Evolutionary conservation across 768 basidiomycete species (phyloP).

Genomic region (Suillus plorans): DNA sequence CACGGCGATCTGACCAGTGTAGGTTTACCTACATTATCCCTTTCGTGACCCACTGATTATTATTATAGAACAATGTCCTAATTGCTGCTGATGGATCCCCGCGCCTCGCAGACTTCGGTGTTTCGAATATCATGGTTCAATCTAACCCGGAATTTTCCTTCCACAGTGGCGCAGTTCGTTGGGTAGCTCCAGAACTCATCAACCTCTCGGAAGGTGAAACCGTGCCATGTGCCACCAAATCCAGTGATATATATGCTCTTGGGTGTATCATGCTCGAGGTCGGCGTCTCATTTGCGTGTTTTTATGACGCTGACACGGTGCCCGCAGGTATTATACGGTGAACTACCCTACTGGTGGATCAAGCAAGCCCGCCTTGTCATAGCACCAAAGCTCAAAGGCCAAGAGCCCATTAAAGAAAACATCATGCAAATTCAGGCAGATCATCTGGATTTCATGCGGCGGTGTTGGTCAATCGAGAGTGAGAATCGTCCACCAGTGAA

Average conservation of each 20-base stretch:
- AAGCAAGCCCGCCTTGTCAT: constrained; percentile 23
- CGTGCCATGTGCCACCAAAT: background rate
- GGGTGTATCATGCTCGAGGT: constrained; percentile 32
- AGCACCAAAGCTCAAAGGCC: background rate
- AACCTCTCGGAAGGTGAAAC: constrained; percentile 28
- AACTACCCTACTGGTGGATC: constrained; percentile 21
- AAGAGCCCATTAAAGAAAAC: constrained; percentile 8
- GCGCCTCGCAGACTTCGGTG: constrained; percentile 36
- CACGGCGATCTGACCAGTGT: constrained; percentile 49
- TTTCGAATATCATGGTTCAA: constrained; percentile 30
- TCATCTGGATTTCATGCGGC: constrained; percentile 19
- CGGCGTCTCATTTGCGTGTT: background rate
- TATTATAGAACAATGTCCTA: constrained; percentile 33
- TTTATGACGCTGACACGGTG: background rate
- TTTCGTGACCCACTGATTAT: background rate
- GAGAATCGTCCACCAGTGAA: constrained; percentile 18
- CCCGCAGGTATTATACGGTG: constrained; percentile 24
- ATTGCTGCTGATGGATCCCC: constrained; percentile 31
- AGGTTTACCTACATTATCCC: constrained; percentile 1
- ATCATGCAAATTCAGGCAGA: background rate
- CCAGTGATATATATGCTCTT: constrained; percentile 46
- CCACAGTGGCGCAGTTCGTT: constrained; percentile 41
- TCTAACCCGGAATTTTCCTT: constrained; percentile 19
- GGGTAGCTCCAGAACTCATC: constrained; percentile 42
- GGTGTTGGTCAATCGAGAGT: constrained; percentile 24